phyloP scores from a whole-genome alignment of 2,329 filamentous ascomycete species.

The Shiraia sp. region DNA sequence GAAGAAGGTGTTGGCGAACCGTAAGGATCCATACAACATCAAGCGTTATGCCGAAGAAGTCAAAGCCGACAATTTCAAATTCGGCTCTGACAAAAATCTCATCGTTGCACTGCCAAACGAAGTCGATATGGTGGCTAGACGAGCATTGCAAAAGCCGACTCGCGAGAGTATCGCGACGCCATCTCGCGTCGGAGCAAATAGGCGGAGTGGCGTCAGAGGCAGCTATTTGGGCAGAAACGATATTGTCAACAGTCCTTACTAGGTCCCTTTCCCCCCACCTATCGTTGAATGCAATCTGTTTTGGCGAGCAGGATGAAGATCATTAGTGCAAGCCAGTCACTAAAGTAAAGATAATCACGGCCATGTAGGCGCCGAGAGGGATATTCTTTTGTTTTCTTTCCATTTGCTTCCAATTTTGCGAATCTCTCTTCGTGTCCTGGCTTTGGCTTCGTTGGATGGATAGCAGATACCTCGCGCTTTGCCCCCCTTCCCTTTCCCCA shows the following conservation, averaged over 20 bases:
- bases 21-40: conserved; percentile 90
- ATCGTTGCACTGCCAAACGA: conserved; percentile 96
- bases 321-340: too few relatives aligned
- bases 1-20: conserved; percentile 81
- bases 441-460: background rate
- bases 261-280: conserved; percentile 1
- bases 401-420: too few relatives aligned
- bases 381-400: too few relatives aligned
- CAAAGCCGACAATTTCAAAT: conserved; percentile 98
- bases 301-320: too few relatives aligned
- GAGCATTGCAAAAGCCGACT: conserved; percentile 82
- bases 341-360: too few relatives aligned
- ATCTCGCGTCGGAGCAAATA: conserved; percentile 51
- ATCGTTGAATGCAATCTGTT: too few relatives aligned
- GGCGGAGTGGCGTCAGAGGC: conserved; percentile 50
- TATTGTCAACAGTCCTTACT: conserved; percentile 76
- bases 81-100: conserved; percentile 94
- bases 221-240: conserved; percentile 80
- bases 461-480: background rate
- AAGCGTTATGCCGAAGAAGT: conserved; percentile 95
- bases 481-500: background rate
- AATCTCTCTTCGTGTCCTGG: too few relatives aligned
- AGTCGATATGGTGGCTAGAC: conserved; percentile 94
- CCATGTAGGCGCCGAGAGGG: too few relatives aligned
- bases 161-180: conserved; percentile 83